These are phyloP conservation scores for Erysimum cheiri DNA, from an alignment of 441 rosid species.

Conservation along the genomic window DNA sequence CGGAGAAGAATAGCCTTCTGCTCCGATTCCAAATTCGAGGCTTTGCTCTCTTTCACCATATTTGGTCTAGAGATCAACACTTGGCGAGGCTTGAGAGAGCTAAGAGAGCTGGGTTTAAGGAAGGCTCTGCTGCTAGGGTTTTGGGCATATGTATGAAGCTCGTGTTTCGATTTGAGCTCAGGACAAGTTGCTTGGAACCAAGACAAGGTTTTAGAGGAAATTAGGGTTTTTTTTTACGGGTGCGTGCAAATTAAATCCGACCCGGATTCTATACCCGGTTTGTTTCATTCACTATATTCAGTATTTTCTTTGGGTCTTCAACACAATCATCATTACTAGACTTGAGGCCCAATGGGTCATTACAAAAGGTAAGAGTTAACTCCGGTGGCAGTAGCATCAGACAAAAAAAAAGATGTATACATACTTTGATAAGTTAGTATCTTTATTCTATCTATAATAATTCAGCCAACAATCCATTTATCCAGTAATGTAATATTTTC, in stretches of 20 bases:
- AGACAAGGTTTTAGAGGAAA: slow-evolving; percentile 19
- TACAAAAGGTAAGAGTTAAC: not conserved
- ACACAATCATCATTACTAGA: not conserved
- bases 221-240: slow-evolving; percentile 31
- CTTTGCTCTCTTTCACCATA: slow-evolving; percentile 45
- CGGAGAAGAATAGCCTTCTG: slow-evolving; percentile 53
- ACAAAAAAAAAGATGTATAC: too few relatives aligned
- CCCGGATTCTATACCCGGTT: not conserved
- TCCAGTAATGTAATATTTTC: too few relatives aligned
- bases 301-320: not conserved
- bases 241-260: slow-evolving; percentile 8
- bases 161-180: slow-evolving; percentile 19
- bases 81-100: slow-evolving; percentile 71
- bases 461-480: too few relatives aligned
- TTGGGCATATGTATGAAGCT: slow-evolving; percentile 41
- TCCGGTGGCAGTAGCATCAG: not conserved
- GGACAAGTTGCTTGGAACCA: not conserved
- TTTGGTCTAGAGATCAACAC: slow-evolving; percentile 44
- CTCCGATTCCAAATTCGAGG: slow-evolving; percentile 44
- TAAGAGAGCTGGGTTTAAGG: slow-evolving; percentile 48
- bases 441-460: too few relatives aligned
- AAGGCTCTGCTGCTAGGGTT: slow-evolving; percentile 36
- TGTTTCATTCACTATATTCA: not conserved
- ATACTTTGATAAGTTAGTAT: too few relatives aligned
- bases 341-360: not conserved